Base-by-base conservation (phyloP, 352 stramenopile species). In the Phytophthora megakarya region DNA sequence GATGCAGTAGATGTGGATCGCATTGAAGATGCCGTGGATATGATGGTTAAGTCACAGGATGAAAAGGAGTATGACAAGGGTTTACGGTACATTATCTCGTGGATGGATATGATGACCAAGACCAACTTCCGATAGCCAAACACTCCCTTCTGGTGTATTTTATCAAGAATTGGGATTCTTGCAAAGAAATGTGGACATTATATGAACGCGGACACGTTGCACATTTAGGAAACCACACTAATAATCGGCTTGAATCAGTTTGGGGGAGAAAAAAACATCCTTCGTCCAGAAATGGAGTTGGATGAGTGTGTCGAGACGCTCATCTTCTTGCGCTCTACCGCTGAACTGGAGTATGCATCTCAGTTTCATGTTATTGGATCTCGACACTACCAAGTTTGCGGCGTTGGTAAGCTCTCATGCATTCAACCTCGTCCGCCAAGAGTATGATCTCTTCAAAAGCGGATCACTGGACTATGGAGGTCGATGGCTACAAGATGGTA, bases 301-400 rank as follows among this genome's bases (percentile, higher is more conserved):
- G 44, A 51, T 18, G 44, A 39, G 26, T 51, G 44, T 25, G 25
- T 39, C 3, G 44, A 51, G 22, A 51, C 44, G 25, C 44, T 51
- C 16, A n/a, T 39, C 7, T 39, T 39, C 11, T n/a, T 39, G 9
- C 33, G 16, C 5, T 13, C 33, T 3, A n/a, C 33, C 3, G 9
- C 33, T n/a, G 33, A 39, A 15, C 5, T 39, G 5, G 33, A 39
- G 11, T 39, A 39, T 11, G 11, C 33, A 5, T 7, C 33, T 13
- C 9, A 15, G 9, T 39, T 39, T n/a, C 9, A 15, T 39, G 33
- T 39, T 13, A 11, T 39, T 39, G 33, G 33, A n/a, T n/a, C 33
- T 39, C 9, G n/a, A n/a, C n/a, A n/a, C n/a, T n/a, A n/a, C n/a
- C n/a, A n/a, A 39, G 33, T n/a, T 39, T 16, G 33, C 33, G 7